These are phyloP conservation scores for Spathaspora hagerdaliae DNA, from an alignment of 805 yeast species.

Conservation along the genomic window DNA sequence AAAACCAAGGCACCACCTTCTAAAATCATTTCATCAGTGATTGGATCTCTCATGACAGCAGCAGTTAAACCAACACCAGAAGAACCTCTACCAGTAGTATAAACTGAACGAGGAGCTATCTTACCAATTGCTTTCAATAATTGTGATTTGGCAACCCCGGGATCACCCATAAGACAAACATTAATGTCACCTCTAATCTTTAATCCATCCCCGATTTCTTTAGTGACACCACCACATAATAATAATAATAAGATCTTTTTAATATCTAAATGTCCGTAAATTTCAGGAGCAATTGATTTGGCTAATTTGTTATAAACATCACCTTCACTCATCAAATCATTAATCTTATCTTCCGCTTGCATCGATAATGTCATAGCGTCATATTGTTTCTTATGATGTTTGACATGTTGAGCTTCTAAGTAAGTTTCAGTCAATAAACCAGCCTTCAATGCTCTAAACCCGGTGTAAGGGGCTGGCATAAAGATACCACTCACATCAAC, in stretches of 20 bases:
- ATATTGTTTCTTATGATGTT: constrained; percentile 86
- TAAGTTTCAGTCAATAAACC: constrained; percentile 93
- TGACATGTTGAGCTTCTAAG: constrained; percentile 79
- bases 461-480: constrained; percentile 93
- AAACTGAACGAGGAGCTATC: constrained; percentile 93
- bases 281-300: constrained; percentile 93
- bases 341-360: constrained; percentile 54
- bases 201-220: constrained; percentile 94
- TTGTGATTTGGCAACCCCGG: constrained; percentile 99
- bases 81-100: constrained; percentile 97
- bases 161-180: constrained; percentile 96
- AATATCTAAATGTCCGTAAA: constrained; percentile 89
- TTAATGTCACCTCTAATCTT: constrained; percentile 96
- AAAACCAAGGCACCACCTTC: constrained; percentile 98
- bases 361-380: constrained; percentile 57
- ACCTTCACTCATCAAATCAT: constrained; percentile 53
- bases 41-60: constrained; percentile 97
- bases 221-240: constrained; percentile 93
- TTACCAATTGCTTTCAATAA: constrained; percentile 84
- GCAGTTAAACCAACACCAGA: constrained; percentile 99
- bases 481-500: constrained; percentile 92
- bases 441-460: constrained; percentile 87
- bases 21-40: constrained; percentile 96
- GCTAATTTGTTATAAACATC: constrained; percentile 78
- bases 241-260: constrained; percentile 84